phyloP scores from a whole-genome alignment of 345 rosid species.

The Populus deltoides region DNA sequence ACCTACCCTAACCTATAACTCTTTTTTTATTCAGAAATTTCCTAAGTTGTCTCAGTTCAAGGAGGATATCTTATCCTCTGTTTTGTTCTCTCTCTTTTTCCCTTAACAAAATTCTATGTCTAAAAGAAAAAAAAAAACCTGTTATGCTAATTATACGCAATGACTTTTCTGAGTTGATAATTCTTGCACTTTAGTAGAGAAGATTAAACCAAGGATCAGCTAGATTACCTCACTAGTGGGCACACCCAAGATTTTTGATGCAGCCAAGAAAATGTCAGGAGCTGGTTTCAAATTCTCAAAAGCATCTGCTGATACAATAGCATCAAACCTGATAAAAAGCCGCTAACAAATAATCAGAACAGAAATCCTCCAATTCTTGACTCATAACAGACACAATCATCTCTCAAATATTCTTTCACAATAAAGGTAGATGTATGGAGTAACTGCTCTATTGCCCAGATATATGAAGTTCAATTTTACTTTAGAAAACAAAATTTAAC shows the following conservation, averaged over 20 bases:
- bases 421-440: not conserved
- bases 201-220: not conserved
- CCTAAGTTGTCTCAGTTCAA: no score
- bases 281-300: constrained; percentile 97
- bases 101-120: no score
- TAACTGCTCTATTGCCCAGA: not conserved
- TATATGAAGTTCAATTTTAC: not conserved
- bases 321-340: constrained; percentile 72
- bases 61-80: no score
- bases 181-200: not conserved
- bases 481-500: no score
- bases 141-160: not conserved
- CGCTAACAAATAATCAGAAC: constrained; percentile 13
- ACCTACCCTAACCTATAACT: no score
- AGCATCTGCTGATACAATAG: constrained; percentile 95
- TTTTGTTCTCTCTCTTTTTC: no score
- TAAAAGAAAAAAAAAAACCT: no score
- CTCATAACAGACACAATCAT: not conserved
- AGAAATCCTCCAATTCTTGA: not conserved
- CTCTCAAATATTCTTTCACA: not conserved
- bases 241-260: constrained; percentile 78
- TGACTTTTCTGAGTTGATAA: not conserved
- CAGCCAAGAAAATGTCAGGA: constrained; percentile 95
- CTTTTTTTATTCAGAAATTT: no score
- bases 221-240: constrained; percentile 64